These are phyloP conservation scores for Fagus sylvatica DNA, from an alignment of 306 rosid species.

Conservation along the genomic window DNA sequence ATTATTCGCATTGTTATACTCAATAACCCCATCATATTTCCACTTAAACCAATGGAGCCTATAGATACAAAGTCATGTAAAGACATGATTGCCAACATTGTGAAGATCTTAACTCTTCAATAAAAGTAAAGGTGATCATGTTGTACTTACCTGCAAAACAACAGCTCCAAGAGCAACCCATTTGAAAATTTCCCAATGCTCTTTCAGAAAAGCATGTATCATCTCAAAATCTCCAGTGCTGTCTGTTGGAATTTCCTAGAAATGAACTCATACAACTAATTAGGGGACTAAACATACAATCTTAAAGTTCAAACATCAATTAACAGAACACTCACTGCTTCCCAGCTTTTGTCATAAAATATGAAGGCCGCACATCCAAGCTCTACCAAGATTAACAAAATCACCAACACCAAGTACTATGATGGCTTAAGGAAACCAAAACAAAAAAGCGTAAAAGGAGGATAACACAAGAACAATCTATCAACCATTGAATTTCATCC, in stretches of 20 bases:
- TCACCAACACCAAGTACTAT: constrained; percentile 73
- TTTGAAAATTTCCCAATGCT: constrained; percentile 65
- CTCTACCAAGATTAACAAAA: constrained; percentile 73
- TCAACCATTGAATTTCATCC: constrained; percentile 17
- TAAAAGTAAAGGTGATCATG: constrained; percentile 1
- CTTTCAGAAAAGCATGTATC: constrained; percentile 65
- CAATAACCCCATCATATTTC: neutral
- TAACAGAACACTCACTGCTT: constrained; percentile 52
- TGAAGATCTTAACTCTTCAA: constrained; percentile 4
- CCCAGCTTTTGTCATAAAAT: constrained; percentile 86
- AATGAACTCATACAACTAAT: constrained; percentile 24
- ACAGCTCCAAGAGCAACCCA: constrained; percentile 94
- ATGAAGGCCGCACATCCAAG: constrained; percentile 84
- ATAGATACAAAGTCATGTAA: neutral
- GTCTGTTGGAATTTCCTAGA: constrained; percentile 76
- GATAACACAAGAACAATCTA: neutral
- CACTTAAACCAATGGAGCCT: neutral
- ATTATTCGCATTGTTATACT: neutral
- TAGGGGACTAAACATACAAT: constrained; percentile 28
- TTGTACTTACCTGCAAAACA: constrained; percentile 69
- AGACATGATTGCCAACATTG: neutral
- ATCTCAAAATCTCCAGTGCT: constrained; percentile 70
- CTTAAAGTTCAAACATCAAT: constrained; percentile 31
- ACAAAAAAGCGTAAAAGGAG: neutral
- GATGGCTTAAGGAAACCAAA: constrained; percentile 63